Base-by-base conservation (phyloP, 2,329 filamentous ascomycete species). In the Xylaria sp. region DNA sequence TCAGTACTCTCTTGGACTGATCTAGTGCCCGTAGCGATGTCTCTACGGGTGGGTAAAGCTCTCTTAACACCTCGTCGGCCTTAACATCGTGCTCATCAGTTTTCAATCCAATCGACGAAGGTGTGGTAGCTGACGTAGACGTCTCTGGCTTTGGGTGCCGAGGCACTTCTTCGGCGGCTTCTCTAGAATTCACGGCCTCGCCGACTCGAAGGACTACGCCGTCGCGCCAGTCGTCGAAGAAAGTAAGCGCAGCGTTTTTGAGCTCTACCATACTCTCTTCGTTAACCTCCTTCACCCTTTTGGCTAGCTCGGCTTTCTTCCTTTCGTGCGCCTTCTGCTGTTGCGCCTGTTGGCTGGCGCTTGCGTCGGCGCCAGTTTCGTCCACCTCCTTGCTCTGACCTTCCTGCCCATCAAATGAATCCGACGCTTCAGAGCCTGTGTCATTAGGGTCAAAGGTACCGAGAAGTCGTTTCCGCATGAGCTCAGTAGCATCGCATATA, bases 21-120 rank as follows among this genome's bases (percentile, higher is more conserved):
- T 85, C 77, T 1, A 92, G 76, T 11, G 82, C 80, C 67, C 83
- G 85, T 11, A 95, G 78, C 1, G 83, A 73, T 5, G 87, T 91
- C 44, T 87, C 80, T 13, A 85, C 80, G 0, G 88, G 87, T 8
- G 83, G 82, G 65, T 87, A 90, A n/a, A 85, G 74, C 38, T 80
- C 76, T 19, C 77, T 74, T 21, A 88, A 70, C 21, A 77, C 75
- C 17, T 80, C 78, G 63, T 86, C 82, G 54, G 79, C 73, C 66
- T 83, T 76, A 65, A 80, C 77, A 4, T 82, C 79, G 4, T 69
- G 49, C 19, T 70, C 64, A 19, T 63, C 58, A 1, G 48, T 57
- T 52, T 67, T 46, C 11, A 65, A 43, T 1, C 61, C 66, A 15
- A 56, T 61, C 5, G 58, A 52, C 40, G 38, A 44, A 4, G 60